Evolutionary conservation across 768 basidiomycete species (phyloP).

Genomic region (Thelephora ganbajun): DNA sequence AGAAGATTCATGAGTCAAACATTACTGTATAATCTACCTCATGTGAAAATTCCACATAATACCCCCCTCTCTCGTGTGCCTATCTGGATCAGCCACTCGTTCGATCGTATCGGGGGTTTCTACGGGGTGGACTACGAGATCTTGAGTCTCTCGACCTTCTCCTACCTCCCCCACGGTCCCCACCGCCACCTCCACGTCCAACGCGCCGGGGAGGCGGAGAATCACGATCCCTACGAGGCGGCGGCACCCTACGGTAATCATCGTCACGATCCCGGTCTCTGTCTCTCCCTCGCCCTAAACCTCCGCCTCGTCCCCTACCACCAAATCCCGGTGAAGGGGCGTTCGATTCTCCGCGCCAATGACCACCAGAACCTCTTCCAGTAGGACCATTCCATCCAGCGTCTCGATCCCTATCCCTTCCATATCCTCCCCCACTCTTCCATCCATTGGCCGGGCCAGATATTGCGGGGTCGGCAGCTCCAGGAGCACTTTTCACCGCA

Average conservation of each 20-base stretch:
- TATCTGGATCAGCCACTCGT: too few relatives aligned
- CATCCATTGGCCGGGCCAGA: slow-evolving; percentile 18
- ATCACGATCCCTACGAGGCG: slow-evolving; percentile 19
- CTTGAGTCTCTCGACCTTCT: neutral
- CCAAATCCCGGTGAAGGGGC: slow-evolving; percentile 23
- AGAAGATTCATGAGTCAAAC: too few relatives aligned
- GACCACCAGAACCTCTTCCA: slow-evolving; percentile 41
- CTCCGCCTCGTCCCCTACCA: slow-evolving; percentile 31
- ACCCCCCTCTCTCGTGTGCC: neutral
- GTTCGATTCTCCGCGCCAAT: slow-evolving; percentile 65
- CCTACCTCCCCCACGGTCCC: neutral
- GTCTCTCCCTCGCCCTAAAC: slow-evolving; percentile 17
- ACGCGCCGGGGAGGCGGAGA: slow-evolving; percentile 28
- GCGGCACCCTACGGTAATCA: slow-evolving; percentile 27
- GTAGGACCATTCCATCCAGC: slow-evolving; percentile 33
- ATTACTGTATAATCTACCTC: too few relatives aligned
- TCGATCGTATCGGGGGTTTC: neutral
- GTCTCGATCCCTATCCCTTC: slow-evolving; percentile 16
- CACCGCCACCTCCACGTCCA: neutral
- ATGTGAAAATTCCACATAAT: neutral
- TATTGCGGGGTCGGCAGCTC: slow-evolving; percentile 23
- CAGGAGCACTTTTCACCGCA: slow-evolving; percentile 35
- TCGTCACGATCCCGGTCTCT: slow-evolving; percentile 13
- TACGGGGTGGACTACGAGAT: neutral
- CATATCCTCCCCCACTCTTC: slow-evolving; percentile 19